A percentile compares a stretch with the other conserved stretches of the same genome.
These are phyloP conservation scores for Babesia bovis DNA, from an alignment of 169 alveolate species.

Conservation along the genomic window DNA sequence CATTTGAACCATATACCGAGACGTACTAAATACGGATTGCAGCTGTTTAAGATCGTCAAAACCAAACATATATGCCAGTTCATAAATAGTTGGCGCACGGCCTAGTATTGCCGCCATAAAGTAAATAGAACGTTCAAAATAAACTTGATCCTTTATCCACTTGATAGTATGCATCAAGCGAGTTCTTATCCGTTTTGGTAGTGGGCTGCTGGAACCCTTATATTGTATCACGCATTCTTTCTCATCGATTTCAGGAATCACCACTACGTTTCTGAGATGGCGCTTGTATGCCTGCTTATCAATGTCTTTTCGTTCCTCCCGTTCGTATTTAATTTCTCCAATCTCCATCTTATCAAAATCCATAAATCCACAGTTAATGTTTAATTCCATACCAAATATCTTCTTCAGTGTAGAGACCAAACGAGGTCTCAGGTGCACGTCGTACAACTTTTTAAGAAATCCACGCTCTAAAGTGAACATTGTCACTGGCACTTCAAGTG, in stretches of 20 bases:
- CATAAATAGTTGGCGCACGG: conserved; percentile 27
- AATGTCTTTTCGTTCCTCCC: neutral
- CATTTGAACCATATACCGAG: neutral
- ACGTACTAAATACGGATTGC: neutral
- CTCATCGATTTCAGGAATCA: neutral
- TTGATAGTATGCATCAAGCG: conserved; percentile 7
- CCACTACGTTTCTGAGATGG: conserved; percentile 20
- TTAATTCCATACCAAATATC: conserved; percentile 2
- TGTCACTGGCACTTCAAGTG: conserved; percentile 13
- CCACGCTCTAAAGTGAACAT: conserved; percentile 39
- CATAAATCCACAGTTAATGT: conserved; percentile 42
- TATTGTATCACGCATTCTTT: conserved; percentile 9
- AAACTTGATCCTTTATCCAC: conserved; percentile 57
- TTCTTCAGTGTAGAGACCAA: conserved; percentile 25
- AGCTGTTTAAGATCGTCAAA: conserved; percentile 6
- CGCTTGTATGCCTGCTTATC: conserved; percentile 3
- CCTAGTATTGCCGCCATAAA: conserved; percentile 35
- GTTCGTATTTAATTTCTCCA: neutral
- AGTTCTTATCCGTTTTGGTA: conserved; percentile 5
- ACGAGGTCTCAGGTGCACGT: conserved; percentile 31
- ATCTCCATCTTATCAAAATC: conserved; percentile 10
- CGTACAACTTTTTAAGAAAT: conserved; percentile 39
- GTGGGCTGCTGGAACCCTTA: neutral
- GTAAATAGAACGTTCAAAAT: conserved; percentile 4
- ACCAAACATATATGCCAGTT: conserved; percentile 44